Percentiles rank a stretch among this genome's conserved stretches.
Evolutionary conservation across 1,284 basidiomycete genomes (phyloP).

Genomic region (Leccinum pachyderme): DNA sequence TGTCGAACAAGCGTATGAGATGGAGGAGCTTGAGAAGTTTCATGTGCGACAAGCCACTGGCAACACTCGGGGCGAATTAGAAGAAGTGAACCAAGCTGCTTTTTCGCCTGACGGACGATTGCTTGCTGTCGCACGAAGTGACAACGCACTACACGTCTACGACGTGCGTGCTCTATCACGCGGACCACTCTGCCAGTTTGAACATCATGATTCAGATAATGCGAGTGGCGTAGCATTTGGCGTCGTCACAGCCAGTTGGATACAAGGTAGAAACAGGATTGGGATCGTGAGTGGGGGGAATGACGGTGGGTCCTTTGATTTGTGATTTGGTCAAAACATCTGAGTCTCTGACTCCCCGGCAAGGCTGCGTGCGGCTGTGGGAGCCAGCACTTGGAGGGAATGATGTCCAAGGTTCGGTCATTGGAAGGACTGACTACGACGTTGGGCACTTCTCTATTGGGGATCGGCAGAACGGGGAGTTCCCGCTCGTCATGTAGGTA

Average conservation of each 20-base stretch:
- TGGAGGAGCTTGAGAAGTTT: slow-evolving; percentile 30
- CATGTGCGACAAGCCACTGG: slow-evolving; percentile 3
- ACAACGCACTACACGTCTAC: slow-evolving; percentile 61
- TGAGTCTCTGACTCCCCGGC: slow-evolving; percentile 9
- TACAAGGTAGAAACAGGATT: slow-evolving; percentile 41
- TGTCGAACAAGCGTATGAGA: slow-evolving; percentile 27
- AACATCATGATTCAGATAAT: slow-evolving; percentile 42
- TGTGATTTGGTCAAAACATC: slow-evolving; percentile 1
- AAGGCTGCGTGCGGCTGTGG: slow-evolving; percentile 70
- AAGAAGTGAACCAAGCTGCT: slow-evolving; percentile 48
- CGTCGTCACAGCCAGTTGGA: slow-evolving; percentile 56
- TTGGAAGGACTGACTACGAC: slow-evolving; percentile 55
- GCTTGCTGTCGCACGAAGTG: slow-evolving; percentile 57
- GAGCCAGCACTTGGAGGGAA: slow-evolving; percentile 46
- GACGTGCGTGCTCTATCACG: slow-evolving; percentile 53
- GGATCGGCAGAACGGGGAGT: slow-evolving; percentile 48
- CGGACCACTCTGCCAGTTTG: slow-evolving; percentile 46
- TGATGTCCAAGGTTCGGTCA: slow-evolving; percentile 43
- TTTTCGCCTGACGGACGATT: slow-evolving; percentile 63
- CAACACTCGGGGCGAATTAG: slow-evolving; percentile 30
- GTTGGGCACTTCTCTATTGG: slow-evolving; percentile 60
- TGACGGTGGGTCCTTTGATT: slow-evolving; percentile 48
- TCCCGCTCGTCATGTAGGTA: slow-evolving; percentile 61
- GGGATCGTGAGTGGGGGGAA: slow-evolving; percentile 60
- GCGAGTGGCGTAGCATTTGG: slow-evolving; percentile 45